Base-by-base conservation (phyloP, 768 basidiomycete species). In the Mycena metata region DNA sequence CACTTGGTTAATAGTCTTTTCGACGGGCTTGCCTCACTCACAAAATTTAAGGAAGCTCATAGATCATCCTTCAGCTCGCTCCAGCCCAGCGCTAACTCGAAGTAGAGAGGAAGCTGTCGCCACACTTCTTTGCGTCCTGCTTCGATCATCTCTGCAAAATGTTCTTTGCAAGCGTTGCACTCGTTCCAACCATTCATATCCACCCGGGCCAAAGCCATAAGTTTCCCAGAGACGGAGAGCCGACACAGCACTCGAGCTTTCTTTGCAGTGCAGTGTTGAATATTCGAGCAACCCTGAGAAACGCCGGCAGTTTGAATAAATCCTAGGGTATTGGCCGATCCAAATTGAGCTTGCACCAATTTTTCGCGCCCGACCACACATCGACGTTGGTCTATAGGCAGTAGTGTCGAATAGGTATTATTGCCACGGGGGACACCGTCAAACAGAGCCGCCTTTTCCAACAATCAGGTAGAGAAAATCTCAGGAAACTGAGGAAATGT, bases 51-150 rank as follows among this genome's bases (percentile, higher is more conserved):
- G n/a, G n/a, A 49, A 11, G 21, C 23, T 23, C 26, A 51, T 12
- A 50, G 19, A 23, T 39, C 23, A 15, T 61, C 50, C 60, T 21
- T 61, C 36, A 61, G 30, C 24, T 61, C 36, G 36, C 16, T 19
- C 60, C 60, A 61, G n/a, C n/a, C n/a, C 5, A 36, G 24, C 13
- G 47, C 47, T 10, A 61, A 47, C 16, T 61, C 60, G n/a, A 50
- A 61, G 5, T 41, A 61, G 11, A 35, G 12, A 0, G 60, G 60
- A 16, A 61, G 24, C 36, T 50, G 36, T 2, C 41, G 36, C 60
- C 60, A 50, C 1, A 41, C 11, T 50, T 42, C 41, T 36, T 26
- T 51, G 3, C 60, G 35, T 9, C 60, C 60, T 2, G 21, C 17
- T 46, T 30, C 9, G 23, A 46, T 15, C 2, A 13, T 4, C 12